phyloP scores from a whole-genome alignment of 768 basidiomycete genomes.

The Lactifluus subvellereus region DNA sequence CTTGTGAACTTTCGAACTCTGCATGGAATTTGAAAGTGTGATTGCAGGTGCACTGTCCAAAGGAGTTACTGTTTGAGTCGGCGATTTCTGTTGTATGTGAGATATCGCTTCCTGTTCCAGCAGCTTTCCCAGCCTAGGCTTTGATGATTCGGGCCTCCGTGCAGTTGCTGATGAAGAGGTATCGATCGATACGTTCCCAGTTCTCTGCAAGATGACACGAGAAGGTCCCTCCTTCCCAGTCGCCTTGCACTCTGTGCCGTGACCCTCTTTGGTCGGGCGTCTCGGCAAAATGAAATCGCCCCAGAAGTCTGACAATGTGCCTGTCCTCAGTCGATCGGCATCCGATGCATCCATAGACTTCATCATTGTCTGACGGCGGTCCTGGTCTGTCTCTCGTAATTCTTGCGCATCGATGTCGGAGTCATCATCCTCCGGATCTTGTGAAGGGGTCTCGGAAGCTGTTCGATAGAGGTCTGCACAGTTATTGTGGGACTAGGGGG shows the following conservation, averaged over 20 bases:
- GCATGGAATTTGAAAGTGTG: conserved; percentile 1
- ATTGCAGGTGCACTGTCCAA: conserved; percentile 1
- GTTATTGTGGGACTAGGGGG: neutral
- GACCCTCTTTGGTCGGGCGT: conserved; percentile 1
- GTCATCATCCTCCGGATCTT: conserved; percentile 6
- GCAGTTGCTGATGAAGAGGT: conserved; percentile 1
- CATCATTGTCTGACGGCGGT: conserved; percentile 48
- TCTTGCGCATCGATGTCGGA: conserved; percentile 18
- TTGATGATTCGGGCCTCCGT: neutral
- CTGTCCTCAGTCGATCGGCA: conserved; percentile 37
- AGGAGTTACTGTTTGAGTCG: neutral
- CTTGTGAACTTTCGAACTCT: neutral
- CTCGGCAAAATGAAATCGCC: conserved; percentile 45
- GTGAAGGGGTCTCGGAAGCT: conserved; percentile 1
- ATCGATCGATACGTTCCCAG: neutral
- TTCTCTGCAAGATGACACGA: neutral
- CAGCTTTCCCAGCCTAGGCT: conserved; percentile 33
- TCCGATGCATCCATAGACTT: conserved; percentile 42
- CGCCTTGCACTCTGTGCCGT: neutral
- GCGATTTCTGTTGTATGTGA: neutral
- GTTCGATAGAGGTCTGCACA: neutral
- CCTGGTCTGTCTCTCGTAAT: conserved; percentile 37
- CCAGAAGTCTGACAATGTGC: conserved; percentile 41
- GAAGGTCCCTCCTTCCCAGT: neutral
- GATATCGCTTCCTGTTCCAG: conserved; percentile 31